Percentiles rank a stretch among this genome's conserved stretches.
Evolutionary conservation across 495 filamentous ascomycete species (phyloP).

Genomic region (Annulohypoxylon moriforme): DNA sequence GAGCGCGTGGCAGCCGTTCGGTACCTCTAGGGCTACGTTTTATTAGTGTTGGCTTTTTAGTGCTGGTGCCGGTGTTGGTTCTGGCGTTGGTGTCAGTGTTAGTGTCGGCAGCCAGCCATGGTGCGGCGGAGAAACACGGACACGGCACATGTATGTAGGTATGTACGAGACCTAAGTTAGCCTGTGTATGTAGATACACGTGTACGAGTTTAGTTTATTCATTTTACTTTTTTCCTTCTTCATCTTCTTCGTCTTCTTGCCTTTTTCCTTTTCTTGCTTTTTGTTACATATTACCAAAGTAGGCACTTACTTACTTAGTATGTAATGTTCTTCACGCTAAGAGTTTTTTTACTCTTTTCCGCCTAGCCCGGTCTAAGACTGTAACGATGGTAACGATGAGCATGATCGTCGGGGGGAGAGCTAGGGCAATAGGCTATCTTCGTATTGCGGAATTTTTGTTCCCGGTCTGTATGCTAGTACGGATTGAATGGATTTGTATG

Average conservation of each 20-base stretch:
- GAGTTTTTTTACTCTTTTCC: not conserved
- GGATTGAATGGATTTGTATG: too few relatives aligned
- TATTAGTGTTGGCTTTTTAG: not conserved
- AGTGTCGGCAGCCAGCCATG: not conserved
- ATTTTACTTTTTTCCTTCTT: not conserved
- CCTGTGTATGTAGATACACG: conserved; percentile 8
- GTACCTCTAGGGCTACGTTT: too few relatives aligned
- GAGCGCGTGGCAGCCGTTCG: not conserved
- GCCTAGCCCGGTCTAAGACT: not conserved
- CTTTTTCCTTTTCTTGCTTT: too few relatives aligned
- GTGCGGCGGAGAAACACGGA: not conserved
- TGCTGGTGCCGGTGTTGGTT: not conserved
- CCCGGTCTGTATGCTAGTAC: not conserved
- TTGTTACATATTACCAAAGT: too few relatives aligned
- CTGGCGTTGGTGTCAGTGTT: not conserved
- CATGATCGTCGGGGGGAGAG: not conserved
- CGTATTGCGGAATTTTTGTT: not conserved
- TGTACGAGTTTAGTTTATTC: not conserved
- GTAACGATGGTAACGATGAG: not conserved
- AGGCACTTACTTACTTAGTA: too few relatives aligned
- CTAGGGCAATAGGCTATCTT: not conserved
- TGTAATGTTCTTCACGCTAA: not conserved
- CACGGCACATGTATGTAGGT: not conserved
- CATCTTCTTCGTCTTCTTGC: not conserved
- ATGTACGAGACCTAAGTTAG: not conserved